A percentile compares a stretch with the other conserved stretches of the same genome.
phyloP scores from a whole-genome alignment of 1,284 basidiomycete species.

The Amylostereum areolatum region DNA sequence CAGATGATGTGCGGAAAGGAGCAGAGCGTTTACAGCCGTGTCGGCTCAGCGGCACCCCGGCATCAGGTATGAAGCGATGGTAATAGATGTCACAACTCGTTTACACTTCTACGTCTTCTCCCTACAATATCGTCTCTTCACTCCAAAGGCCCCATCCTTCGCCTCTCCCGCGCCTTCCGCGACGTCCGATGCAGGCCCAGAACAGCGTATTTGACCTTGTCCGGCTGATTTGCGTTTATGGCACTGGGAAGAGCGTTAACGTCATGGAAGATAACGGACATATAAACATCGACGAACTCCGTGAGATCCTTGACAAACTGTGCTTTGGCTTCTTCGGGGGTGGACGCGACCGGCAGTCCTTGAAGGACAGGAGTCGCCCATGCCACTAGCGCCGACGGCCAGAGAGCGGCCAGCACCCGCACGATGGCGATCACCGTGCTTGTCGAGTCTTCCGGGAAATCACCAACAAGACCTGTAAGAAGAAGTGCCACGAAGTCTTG shows the following conservation, averaged over 20 bases:
- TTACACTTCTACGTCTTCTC: too few relatives aligned
- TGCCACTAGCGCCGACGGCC: slow-evolving; percentile 60
- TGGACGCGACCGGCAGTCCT: slow-evolving; percentile 58
- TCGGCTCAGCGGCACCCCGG: too few relatives aligned
- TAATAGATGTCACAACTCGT: too few relatives aligned
- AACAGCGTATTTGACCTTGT: slow-evolving; percentile 77
- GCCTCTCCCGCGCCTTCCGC: slow-evolving; percentile 62
- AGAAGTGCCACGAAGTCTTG: slow-evolving; percentile 67
- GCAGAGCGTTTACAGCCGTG: too few relatives aligned
- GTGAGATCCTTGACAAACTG: slow-evolving; percentile 72
- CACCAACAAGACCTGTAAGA: slow-evolving; percentile 74
- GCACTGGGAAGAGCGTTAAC: slow-evolving; percentile 39
- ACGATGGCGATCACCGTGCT: slow-evolving; percentile 75
- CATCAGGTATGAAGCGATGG: too few relatives aligned
- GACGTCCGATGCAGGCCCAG: slow-evolving; percentile 59
- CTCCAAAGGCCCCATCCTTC: slow-evolving; percentile 42
- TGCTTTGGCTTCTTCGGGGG: slow-evolving; percentile 66
- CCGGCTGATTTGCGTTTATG: slow-evolving; percentile 56
- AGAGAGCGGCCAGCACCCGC: slow-evolving; percentile 60
- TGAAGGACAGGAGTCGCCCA: slow-evolving; percentile 75
- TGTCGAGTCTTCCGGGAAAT: slow-evolving; percentile 85
- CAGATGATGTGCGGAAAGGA: too few relatives aligned
- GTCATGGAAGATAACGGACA: neutral
- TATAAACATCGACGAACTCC: slow-evolving; percentile 35
- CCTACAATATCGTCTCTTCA: slow-evolving; percentile 13